Evolutionary conservation across 306 rosid genomes (phyloP), one percentile per base, ranked within the genome.

Genomic region (Neltuma alba): DNA sequence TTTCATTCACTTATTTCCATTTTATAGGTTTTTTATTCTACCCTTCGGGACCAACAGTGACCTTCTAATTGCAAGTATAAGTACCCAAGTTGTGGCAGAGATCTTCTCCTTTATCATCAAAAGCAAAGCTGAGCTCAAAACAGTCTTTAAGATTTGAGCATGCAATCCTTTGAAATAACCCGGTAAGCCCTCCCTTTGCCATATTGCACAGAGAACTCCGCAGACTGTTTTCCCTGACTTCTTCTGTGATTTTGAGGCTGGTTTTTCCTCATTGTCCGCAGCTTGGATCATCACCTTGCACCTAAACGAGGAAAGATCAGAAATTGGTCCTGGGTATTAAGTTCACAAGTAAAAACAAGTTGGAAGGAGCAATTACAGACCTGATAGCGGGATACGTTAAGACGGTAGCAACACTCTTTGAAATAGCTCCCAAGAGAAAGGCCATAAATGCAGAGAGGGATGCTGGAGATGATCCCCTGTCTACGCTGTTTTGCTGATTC

Each of bases 261-360:
- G 15, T 57, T 11, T 81, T 37, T 88, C 89, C 30, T 88, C 91
- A 25, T 86, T 60, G 5, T 88, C 93, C 54, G 94, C 92, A 82
- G 99, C 96, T 91, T 96, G 99, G 88, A 96, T 93, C 87, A 93
- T 93, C 80, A 96, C 98, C 92, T 96, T 96, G 86, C 99, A 96
- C 96, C 99, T 96, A 82, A 27, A 79, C 21, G 40, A 34, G 78
- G 74, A 68, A 79, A 52, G 23, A 57, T 71, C 15, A 79, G 68
- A 47, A 54, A 72, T 36, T 52, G 60, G 82, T 70, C 66, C 78
- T 66, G 61, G 47, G 63, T 23, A 71, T 76, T 70, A 70, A 71
- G 74, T 66, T 74, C 58, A 40, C 37, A 68, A 80, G 71, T 82
- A 34, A 80, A 81, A 81, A 31, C 36, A 73, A 57, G 69, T 75